Percentiles rank a stretch among this genome's conserved stretches.
phyloP scores from a whole-genome alignment of 352 stramenopile species.

The Phytophthora pseudosyringae region DNA sequence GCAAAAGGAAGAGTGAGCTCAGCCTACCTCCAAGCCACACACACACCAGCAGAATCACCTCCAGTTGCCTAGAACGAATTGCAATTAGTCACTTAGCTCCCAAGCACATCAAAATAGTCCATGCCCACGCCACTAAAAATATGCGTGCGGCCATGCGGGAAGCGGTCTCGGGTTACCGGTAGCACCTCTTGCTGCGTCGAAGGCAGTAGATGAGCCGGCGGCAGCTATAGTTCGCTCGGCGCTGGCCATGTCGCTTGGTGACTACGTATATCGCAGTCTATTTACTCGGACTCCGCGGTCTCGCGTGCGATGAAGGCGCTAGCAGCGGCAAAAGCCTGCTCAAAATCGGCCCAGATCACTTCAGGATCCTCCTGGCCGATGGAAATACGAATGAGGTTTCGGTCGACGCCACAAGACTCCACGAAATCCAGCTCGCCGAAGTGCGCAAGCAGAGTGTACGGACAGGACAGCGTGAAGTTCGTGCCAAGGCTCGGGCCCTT shows the following conservation, averaged over 20 bases:
- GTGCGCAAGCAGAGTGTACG: slow-evolving; percentile 94
- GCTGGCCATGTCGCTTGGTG: slow-evolving; percentile 2
- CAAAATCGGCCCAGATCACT: slow-evolving; percentile 63
- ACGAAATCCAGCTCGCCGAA: slow-evolving; percentile 94
- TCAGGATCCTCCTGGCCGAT: slow-evolving; percentile 91
- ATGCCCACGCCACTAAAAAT: slow-evolving; percentile 33
- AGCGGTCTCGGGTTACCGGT: slow-evolving; percentile 21
- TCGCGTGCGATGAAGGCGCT: slow-evolving; percentile 20
- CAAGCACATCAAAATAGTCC: slow-evolving; percentile 31
- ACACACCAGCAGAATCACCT: slow-evolving; percentile 18
- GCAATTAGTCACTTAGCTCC: slow-evolving; percentile 29
- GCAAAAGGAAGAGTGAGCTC: slow-evolving; percentile 8
- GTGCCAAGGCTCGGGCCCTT: slow-evolving; percentile 93
- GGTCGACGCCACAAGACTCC: slow-evolving; percentile 90
- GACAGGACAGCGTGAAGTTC: slow-evolving; percentile 94
- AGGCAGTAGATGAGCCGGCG: slow-evolving; percentile 28
- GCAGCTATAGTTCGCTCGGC: slow-evolving; percentile 19
- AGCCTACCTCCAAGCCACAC: not conserved
- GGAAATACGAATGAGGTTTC: slow-evolving; percentile 92
- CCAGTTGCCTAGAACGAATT: slow-evolving; percentile 25
- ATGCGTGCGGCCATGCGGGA: slow-evolving; percentile 14
- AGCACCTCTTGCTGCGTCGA: slow-evolving; percentile 29
- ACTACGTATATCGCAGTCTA: slow-evolving; percentile 9
- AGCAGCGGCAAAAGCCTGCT: slow-evolving; percentile 42
- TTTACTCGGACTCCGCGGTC: slow-evolving; percentile 18